Conservation (phyloP, 352 stramenopile species). For the Thalassiosira livingstoniorum region DNA sequence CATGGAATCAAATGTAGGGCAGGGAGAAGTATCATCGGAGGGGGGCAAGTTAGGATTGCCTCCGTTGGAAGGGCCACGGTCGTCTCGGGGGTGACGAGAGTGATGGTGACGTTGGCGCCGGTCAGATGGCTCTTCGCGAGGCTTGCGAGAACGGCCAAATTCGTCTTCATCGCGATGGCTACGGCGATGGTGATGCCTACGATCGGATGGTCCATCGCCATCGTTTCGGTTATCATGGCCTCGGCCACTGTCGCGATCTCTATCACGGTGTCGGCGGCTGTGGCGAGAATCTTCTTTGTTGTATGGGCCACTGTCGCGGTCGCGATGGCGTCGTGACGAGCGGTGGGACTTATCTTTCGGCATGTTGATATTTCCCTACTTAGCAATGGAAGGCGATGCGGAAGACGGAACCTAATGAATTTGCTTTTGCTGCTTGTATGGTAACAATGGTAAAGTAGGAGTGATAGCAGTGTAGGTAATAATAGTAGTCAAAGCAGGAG, state of each 20-base stretch:
- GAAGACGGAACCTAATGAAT: too few relatives aligned
- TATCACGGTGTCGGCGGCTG: background rate
- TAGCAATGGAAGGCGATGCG: background rate
- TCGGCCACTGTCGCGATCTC: background rate
- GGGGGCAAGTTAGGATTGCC: background rate
- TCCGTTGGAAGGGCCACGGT: conserved; percentile 3
- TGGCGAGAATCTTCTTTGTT: conserved; percentile 13
- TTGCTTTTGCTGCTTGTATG: too few relatives aligned
- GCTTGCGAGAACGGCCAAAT: conserved; percentile 30
- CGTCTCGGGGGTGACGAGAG: conserved; percentile 5
- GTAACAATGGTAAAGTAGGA: too few relatives aligned
- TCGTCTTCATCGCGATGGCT: conserved; percentile 21
- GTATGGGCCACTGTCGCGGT: conserved; percentile 17
- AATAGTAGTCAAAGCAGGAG: too few relatives aligned
- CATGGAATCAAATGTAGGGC: conserved; percentile 80
- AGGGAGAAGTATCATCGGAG: conserved; percentile 38
- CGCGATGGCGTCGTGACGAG: conserved; percentile 22
- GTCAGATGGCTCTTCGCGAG: conserved; percentile 14
- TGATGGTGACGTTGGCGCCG: background rate
- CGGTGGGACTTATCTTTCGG: conserved; percentile 27
- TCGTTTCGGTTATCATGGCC: conserved; percentile 12
- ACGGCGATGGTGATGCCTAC: too few relatives aligned
- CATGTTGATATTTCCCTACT: conserved; percentile 2
- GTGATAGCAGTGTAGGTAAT: too few relatives aligned
- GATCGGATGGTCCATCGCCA: too few relatives aligned